These are phyloP conservation scores for Lactarius indigo DNA, from an alignment of 768 basidiomycete genomes.

Conservation along the genomic window DNA sequence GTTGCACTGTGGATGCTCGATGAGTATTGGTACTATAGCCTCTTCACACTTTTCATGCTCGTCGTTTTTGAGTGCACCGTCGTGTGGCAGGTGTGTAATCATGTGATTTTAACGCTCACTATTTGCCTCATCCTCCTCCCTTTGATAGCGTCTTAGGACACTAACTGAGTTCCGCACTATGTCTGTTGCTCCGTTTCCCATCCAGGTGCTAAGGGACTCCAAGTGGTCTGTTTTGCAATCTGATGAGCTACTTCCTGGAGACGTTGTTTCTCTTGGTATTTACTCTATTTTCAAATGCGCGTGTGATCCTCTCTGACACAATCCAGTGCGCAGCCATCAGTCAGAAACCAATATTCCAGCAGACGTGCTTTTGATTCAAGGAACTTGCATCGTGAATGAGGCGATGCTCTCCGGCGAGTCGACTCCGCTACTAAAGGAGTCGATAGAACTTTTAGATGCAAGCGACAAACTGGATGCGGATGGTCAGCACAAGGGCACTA, in stretches of 20 bases:
- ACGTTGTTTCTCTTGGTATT: slow-evolving; percentile 78
- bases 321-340: slow-evolving; percentile 52
- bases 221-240: slow-evolving; percentile 81
- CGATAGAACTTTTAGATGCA: slow-evolving; percentile 77
- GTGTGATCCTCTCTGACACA: slow-evolving; percentile 5
- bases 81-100: slow-evolving; percentile 82
- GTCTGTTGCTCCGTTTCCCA: slow-evolving; percentile 88
- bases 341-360: slow-evolving; percentile 89
- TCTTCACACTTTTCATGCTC: slow-evolving; percentile 98
- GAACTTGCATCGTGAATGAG: slow-evolving; percentile 96
- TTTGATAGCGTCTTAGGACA: slow-evolving; percentile 77
- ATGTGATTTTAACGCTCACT: not conserved
- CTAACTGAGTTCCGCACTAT: slow-evolving; percentile 96
- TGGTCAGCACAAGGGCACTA: slow-evolving; percentile 77
- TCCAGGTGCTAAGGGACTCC: slow-evolving; percentile 74
- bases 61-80: slow-evolving; percentile 98
- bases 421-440: slow-evolving; percentile 94
- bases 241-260: slow-evolving; percentile 87
- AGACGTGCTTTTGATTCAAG: slow-evolving; percentile 87
- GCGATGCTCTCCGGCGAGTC: slow-evolving; percentile 99
- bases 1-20: slow-evolving; percentile 97
- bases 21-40: slow-evolving; percentile 98
- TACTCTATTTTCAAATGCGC: slow-evolving; percentile 26
- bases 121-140: slow-evolving; percentile 7
- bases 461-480: slow-evolving; percentile 81